Base-by-base conservation (phyloP, 2,329 filamentous ascomycete species). In the Leptographium wingfieldii region DNA sequence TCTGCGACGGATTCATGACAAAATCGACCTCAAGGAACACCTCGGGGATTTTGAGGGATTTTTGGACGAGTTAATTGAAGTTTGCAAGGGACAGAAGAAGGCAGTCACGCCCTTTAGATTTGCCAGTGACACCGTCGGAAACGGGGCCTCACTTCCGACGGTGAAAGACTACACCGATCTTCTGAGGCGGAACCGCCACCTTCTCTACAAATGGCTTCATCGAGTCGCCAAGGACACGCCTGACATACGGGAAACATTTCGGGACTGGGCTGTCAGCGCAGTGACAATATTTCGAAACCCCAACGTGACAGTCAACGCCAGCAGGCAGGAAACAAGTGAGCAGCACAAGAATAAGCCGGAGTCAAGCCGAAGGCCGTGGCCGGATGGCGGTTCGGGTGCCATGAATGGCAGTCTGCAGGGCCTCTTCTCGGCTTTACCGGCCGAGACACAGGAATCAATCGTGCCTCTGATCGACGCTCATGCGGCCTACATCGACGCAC, bases 131-230 rank as follows among this genome's bases (percentile, higher is more conserved):
- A 51, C 43, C 10, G 14, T 5, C 11, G 16, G 19, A 27, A 7
- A n/a, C 3, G 46, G 56, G 3, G 29, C n/a, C 25, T 77, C 33
- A n/a, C 66, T 73, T 52, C 82, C 87, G 0, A 83, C 80, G 0
- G 85, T 91, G 0, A 83, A 88, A 63, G 87, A 92, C 66, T 92
- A 85, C 63, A 84, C 90, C 10, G 72, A 77, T 16, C 71, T 92
- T 1, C 72, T 92, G 16, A 79, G 80, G 63, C 81, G 81, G 59
- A 86, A 92, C 66, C 79, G 83, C 46, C 74, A 76, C 1, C 76
- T 84, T 2, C 72, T 83, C 54, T 89, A 90, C 72, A 82, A 79
- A 57, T 92, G 88, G 75, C 69, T 91, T 3, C 87, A 91, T 64
- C 82, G 87, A 59, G 76, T 89, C 11, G 81, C 81, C 4, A 81